A percentile compares a stretch with the other conserved stretches of the same genome.
Evolutionary conservation across 108 stramenopile genomes (phyloP).

Genomic region (Nitzschia sp.): DNA sequence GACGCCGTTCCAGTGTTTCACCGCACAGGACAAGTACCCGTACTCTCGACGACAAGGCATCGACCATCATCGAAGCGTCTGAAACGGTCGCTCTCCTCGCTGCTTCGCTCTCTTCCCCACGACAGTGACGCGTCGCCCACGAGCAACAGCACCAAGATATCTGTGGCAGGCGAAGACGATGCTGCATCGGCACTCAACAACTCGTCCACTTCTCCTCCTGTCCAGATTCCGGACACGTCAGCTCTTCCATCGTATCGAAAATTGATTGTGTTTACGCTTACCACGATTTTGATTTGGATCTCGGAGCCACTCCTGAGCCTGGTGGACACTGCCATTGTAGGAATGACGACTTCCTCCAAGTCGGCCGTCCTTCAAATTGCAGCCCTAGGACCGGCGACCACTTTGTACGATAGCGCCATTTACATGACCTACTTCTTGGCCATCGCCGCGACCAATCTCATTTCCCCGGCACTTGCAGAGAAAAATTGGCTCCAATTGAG

Average conservation of each 20-base stretch:
- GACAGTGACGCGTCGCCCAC: too few species aligned
- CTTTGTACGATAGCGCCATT: constrained; percentile 78
- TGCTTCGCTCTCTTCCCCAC: too few species aligned
- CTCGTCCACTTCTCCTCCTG: neutral
- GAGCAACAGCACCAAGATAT: too few species aligned
- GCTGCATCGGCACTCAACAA: too few species aligned
- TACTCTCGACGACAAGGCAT: too few species aligned
- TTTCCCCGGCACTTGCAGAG: constrained; percentile 75
- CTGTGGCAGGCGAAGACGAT: too few species aligned
- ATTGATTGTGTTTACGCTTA: constrained; percentile 59
- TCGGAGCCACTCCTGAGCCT: constrained; percentile 90
- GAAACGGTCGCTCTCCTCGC: too few species aligned
- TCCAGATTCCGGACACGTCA: neutral
- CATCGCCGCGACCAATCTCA: constrained; percentile 91
- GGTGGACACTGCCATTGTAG: constrained; percentile 92
- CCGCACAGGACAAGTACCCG: too few species aligned
- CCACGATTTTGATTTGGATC: constrained; percentile 88
- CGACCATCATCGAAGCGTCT: too few species aligned
- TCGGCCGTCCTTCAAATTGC: constrained; percentile 75
- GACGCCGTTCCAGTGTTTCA: too few species aligned
- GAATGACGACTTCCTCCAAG: constrained; percentile 38
- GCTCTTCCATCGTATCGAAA: constrained; percentile 62
- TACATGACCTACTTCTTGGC: constrained; percentile 89
- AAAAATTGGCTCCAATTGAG: constrained; percentile 46
- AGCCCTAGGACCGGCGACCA: constrained; percentile 92